Evolutionary conservation across 352 stramenopile genomes (phyloP), one percentile per base, ranked within the genome.

Genomic region (Phytophthora capsici): DNA sequence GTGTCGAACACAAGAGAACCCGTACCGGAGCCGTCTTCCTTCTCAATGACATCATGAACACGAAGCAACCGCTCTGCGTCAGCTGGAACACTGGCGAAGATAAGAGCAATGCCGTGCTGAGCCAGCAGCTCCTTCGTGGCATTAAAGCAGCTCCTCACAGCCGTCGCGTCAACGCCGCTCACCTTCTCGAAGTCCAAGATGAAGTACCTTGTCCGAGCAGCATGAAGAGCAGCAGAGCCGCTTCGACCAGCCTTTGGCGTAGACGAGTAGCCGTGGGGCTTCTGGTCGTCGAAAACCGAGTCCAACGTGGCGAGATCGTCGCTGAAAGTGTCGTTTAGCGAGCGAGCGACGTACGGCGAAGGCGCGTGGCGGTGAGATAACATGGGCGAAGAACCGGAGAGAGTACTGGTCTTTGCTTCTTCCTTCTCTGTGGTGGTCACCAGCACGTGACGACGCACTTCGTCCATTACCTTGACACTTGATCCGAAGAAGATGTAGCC

Each of bases 161-260:
- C 88, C 17, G 90, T 97, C 5, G 87, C 88, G 45, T 97, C 90
- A n/a, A 97, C 92, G 17, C 90, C 90, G 23, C 86, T 90, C 19
- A 97, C 90, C 30, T 85, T 86, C 22, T 92, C 83, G 74, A 97
- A 97, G 70, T 97, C 89, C 20, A 96, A 60, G 49, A 97, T 93
- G 62, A 97, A 91, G 66, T 93, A 95, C 16, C 81, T 75, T 19
- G 88, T 96, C 49, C 85, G 86, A 66, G 87, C 71, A 0, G 87
- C 84, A 47, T 87, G 83, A 17, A 93, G 72, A 7, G 65, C 79
- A 10, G 69, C 55, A 41, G 50, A 59, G 25, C 41, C 74, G 47
- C 32, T 63, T 23, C 52, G 71, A 8, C 46, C 65, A 34, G 67
- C 52, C 55, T 70, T 73, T 5, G 73, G 73, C n/a, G 73, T 78